A percentile compares a stretch with the other conserved stretches of the same genome.
phyloP scores from a whole-genome alignment of 73 alveolate species.

The Paramecium caudatum region DNA sequence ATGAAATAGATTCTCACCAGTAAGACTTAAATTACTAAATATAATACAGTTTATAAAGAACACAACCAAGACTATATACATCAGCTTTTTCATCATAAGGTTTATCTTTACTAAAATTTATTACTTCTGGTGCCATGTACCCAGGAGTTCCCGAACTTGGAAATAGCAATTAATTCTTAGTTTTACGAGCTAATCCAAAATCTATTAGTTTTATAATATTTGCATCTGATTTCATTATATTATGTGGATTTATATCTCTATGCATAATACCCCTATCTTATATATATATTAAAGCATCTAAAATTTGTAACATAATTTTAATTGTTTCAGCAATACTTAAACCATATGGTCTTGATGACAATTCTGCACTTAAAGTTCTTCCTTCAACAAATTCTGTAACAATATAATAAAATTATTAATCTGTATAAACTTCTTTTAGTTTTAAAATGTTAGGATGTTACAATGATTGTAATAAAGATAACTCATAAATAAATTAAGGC shows the following conservation, averaged over 20 bases:
- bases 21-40: background rate
- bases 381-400: constrained; percentile 40
- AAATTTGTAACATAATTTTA: background rate
- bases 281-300: constrained; percentile 42
- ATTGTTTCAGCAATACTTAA: constrained; percentile 4
- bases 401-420: background rate
- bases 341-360: constrained; percentile 35
- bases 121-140: constrained; percentile 88
- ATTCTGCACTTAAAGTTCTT: background rate
- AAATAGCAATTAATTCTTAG: background rate
- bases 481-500: constrained; percentile 57
- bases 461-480: background rate
- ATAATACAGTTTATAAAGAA: background rate
- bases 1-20: constrained; percentile 47
- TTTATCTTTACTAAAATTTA: constrained; percentile 72
- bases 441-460: constrained; percentile 33
- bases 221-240: constrained; percentile 34
- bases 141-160: constrained; percentile 89
- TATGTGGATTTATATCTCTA: constrained; percentile 64
- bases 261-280: constrained; percentile 59
- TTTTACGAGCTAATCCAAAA: constrained; percentile 67
- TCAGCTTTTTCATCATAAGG: constrained; percentile 44
- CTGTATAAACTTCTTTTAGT: constrained; percentile 61
- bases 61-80: constrained; percentile 50
- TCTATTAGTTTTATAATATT: constrained; percentile 49